These are phyloP conservation scores for Mentha longifolia DNA, from an alignment of 257 asterid species.

Conservation along the genomic window DNA sequence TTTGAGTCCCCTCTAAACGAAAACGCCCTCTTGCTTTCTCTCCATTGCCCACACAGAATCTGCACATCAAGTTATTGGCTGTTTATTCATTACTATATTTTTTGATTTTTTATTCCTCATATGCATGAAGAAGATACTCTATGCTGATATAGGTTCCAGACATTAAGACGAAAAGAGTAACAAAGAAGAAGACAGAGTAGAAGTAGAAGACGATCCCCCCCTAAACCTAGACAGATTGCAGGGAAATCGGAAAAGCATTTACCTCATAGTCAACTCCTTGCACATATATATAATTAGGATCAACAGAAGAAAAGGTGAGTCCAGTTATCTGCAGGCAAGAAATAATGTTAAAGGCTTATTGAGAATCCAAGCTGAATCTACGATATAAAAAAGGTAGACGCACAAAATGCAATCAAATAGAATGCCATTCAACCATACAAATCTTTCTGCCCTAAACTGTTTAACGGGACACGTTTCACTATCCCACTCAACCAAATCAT, in stretches of 20 bases:
- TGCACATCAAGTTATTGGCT: slow-evolving; percentile 35
- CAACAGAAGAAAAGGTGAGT: slow-evolving; percentile 77
- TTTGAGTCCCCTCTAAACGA: slow-evolving; percentile 95
- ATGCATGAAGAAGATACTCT: too few species aligned
- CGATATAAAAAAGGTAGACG: neutral
- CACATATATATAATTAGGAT: slow-evolving; percentile 71
- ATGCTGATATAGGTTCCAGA: too few species aligned
- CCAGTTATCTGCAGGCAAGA: slow-evolving; percentile 77
- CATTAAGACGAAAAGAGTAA: too few species aligned
- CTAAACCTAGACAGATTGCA: slow-evolving; percentile 3
- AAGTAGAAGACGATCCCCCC: slow-evolving; percentile 25
- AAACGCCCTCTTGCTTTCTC: slow-evolving; percentile 60
- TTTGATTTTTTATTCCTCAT: too few species aligned
- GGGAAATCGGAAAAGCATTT: slow-evolving; percentile 17
- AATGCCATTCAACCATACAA: too few species aligned
- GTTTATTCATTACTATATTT: slow-evolving; percentile 29
- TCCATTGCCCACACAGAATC: slow-evolving; percentile 86
- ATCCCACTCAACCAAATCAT: too few species aligned
- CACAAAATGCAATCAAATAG: neutral
- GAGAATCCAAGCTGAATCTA: neutral
- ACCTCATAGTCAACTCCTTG: slow-evolving; percentile 99
- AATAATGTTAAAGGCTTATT: slow-evolving; percentile 10
- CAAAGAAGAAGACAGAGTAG: neutral
- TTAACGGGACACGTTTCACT: too few species aligned
- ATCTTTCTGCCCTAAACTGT: too few species aligned